phyloP scores from a whole-genome alignment of 805 yeast genomes.

The Alloascoidea africana region DNA sequence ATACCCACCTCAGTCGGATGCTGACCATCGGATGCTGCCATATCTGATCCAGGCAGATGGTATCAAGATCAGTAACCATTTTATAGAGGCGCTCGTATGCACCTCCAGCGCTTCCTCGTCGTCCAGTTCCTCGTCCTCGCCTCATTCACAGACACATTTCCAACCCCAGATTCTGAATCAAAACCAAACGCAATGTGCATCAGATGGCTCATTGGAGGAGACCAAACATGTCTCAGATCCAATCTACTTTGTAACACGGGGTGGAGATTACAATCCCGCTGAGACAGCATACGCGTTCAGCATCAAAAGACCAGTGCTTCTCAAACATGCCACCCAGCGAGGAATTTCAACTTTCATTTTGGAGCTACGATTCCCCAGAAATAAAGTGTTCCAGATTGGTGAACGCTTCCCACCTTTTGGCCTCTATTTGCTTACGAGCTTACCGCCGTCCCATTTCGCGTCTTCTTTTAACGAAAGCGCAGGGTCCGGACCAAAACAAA shows the following conservation, averaged over 20 bases:
- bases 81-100: not conserved
- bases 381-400: not conserved
- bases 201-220: not conserved
- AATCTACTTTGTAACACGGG: not conserved
- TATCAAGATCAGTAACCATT: not conserved
- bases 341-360: not conserved
- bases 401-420: slow-evolving; percentile 1
- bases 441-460: slow-evolving; percentile 1
- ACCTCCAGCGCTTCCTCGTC: no score
- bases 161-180: no score
- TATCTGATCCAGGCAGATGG: not conserved
- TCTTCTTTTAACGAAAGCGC: no score
- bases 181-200: no score
- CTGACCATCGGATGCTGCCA: not conserved
- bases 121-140: no score
- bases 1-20: no score
- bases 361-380: not conserved
- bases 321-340: not conserved
- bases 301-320: not conserved
- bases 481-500: no score
- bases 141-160: no score
- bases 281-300: not conserved
- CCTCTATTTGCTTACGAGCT: not conserved
- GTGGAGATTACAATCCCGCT: not conserved
- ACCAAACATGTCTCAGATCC: not conserved